Percentiles rank a stretch among this genome's conserved stretches.
Conservation (phyloP, 1,139 yeast genomes). For the Taphrina sp. region DNA sequence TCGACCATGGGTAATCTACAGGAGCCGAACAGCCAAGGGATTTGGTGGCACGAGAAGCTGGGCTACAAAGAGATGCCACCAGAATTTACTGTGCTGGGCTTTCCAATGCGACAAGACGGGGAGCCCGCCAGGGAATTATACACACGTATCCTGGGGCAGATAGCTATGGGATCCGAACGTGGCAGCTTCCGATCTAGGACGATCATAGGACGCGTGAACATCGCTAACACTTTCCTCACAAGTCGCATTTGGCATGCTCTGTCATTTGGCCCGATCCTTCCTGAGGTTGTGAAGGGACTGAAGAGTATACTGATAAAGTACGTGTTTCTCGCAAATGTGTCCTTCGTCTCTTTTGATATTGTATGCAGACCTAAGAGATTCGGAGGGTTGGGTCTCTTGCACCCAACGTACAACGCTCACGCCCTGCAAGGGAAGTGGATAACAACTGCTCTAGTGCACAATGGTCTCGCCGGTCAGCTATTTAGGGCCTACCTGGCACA, state of each 20-base stretch:
- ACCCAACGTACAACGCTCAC: neutral
- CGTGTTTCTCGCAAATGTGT: neutral
- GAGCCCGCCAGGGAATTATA: neutral
- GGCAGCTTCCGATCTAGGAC: neutral
- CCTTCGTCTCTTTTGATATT: neutral
- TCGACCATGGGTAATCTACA: neutral
- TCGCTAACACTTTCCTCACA: neutral
- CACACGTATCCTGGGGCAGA: neutral
- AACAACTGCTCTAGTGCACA: neutral
- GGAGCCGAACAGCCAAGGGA: neutral
- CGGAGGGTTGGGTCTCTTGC: neutral
- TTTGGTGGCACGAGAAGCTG: neutral
- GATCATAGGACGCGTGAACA: neutral
- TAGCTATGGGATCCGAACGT: neutral
- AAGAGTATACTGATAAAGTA: neutral
- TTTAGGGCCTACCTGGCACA: no score
- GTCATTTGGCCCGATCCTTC: neutral
- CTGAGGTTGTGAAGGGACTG: neutral
- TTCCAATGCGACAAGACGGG: neutral
- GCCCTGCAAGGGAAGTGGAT: neutral
- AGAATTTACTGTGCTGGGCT: neutral
- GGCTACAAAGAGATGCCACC: neutral
- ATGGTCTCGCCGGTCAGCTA: neutral
- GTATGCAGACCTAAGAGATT: neutral
- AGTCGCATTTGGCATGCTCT: neutral